A percentile compares a stretch with the other conserved stretches of the same genome.
phyloP scores from a whole-genome alignment of 2,329 filamentous ascomycete genomes.

The Ophiostoma sp. region DNA sequence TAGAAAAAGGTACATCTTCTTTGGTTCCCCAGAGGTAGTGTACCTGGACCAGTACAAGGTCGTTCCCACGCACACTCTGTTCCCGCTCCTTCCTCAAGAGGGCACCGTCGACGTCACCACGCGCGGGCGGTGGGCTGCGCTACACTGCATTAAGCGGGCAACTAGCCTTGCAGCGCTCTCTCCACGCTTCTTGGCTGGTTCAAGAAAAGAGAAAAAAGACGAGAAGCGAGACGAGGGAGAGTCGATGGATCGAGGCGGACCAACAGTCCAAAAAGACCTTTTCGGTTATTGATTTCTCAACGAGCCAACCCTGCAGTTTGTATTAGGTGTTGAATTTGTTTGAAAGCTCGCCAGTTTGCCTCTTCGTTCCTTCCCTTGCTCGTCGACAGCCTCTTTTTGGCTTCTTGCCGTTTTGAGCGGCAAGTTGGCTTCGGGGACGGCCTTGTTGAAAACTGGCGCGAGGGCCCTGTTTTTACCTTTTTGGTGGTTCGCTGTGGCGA shows the following conservation, averaged over 20 bases:
- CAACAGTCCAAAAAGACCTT: neutral
- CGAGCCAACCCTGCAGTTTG: slow-evolving; percentile 5
- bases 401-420: neutral
- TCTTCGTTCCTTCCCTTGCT: neutral
- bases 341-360: neutral
- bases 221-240: no score
- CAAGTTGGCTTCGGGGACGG: slow-evolving; percentile 8
- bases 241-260: neutral
- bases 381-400: neutral
- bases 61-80: neutral
- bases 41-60: neutral
- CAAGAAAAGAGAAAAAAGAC: neutral
- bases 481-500: neutral
- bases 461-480: neutral
- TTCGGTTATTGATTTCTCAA: neutral
- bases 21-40: neutral
- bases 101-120: slow-evolving; percentile 12
- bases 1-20: neutral
- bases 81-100: neutral
- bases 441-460: slow-evolving; percentile 19
- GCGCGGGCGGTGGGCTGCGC: neutral
- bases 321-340: neutral
- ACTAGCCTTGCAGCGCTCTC: neutral
- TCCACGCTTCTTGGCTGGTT: slow-evolving; percentile 2
- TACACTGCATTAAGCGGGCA: slow-evolving; percentile 1